These are phyloP conservation scores for Fermentozyma sake DNA, from an alignment of 1,139 yeast species.

Conservation along the genomic window DNA sequence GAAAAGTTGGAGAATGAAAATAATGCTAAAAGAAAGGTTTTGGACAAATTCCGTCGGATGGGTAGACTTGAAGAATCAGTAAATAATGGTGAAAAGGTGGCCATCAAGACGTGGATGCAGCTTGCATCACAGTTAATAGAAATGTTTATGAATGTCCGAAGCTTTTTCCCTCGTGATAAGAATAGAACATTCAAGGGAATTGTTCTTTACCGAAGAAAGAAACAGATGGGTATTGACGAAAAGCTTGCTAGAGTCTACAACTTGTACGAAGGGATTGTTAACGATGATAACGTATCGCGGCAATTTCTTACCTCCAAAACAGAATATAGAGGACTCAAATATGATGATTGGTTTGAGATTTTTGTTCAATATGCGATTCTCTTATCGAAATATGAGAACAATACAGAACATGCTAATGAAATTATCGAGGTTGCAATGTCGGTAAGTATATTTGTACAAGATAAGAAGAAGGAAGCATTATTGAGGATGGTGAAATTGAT, in stretches of 20 bases:
- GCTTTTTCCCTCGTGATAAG: conserved; percentile 74
- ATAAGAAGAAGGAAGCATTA: conserved; percentile 48
- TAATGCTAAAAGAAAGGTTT: conserved; percentile 55
- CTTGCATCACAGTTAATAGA: conserved; percentile 79
- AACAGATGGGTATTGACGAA: conserved; percentile 64
- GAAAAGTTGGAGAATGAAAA: conserved; percentile 57
- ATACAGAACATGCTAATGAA: conserved; percentile 60
- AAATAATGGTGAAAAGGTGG: conserved; percentile 51
- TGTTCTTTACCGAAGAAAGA: conserved; percentile 55
- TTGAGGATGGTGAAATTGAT: conserved; percentile 64
- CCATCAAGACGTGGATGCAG: conserved; percentile 78
- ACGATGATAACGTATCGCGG: conserved; percentile 31
- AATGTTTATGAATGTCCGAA: conserved; percentile 70
- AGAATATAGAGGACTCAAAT: conserved; percentile 70
- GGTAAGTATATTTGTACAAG: conserved; percentile 71
- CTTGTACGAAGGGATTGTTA: conserved; percentile 58
- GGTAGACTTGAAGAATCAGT: conserved; percentile 53
- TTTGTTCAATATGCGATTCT: conserved; percentile 75
- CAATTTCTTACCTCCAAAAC: conserved; percentile 41
- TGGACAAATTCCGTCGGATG: conserved; percentile 62
- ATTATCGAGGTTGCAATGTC: conserved; percentile 70
- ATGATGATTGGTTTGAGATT: conserved; percentile 79
- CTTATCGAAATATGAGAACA: conserved; percentile 57
- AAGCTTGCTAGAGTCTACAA: conserved; percentile 64
- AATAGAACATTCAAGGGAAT: conserved; percentile 67